Conservation (phyloP, 768 basidiomycete species). For the Leccinum variicolor region DNA sequence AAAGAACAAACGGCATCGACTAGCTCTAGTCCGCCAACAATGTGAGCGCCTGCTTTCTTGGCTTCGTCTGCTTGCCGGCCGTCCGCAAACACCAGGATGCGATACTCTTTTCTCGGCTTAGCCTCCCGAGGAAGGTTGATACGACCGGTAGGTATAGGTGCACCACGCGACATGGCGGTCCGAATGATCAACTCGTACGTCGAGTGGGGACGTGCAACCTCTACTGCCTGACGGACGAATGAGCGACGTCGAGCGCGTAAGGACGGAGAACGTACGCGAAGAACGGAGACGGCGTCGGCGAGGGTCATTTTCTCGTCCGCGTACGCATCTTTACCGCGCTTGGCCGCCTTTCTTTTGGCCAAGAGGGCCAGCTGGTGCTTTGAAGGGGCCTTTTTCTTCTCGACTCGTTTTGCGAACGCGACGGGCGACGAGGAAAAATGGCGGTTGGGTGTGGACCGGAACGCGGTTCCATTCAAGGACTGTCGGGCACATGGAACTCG, state of each 20-base stretch:
- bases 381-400: slow-evolving; percentile 57
- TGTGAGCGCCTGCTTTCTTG: slow-evolving; percentile 80
- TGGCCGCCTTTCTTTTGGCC: slow-evolving; percentile 53
- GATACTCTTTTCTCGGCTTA: slow-evolving; percentile 65
- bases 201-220: slow-evolving; percentile 71
- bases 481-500: slow-evolving; percentile 1
- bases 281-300: slow-evolving; percentile 60
- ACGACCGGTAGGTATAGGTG: slow-evolving; percentile 86
- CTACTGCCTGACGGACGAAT: slow-evolving; percentile 59
- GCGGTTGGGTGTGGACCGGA: slow-evolving; percentile 4
- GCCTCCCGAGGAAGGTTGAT: slow-evolving; percentile 81
- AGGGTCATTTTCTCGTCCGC: slow-evolving; percentile 66
- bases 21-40: slow-evolving; percentile 88
- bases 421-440: slow-evolving; percentile 51
- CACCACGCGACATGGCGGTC: slow-evolving; percentile 73
- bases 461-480: neutral
- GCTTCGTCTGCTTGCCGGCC: slow-evolving; percentile 81
- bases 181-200: slow-evolving; percentile 81
- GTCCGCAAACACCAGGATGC: slow-evolving; percentile 91
- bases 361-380: slow-evolving; percentile 72
- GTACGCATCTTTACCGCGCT: slow-evolving; percentile 53
- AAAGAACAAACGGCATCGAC: slow-evolving; percentile 70
- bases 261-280: slow-evolving; percentile 51
- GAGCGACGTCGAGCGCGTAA: slow-evolving; percentile 2
- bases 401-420: slow-evolving; percentile 44